A percentile compares a stretch with the other conserved stretches of the same genome.
Conservation (phyloP, 108 stramenopile species). For the Conticribra guillardii region DNA sequence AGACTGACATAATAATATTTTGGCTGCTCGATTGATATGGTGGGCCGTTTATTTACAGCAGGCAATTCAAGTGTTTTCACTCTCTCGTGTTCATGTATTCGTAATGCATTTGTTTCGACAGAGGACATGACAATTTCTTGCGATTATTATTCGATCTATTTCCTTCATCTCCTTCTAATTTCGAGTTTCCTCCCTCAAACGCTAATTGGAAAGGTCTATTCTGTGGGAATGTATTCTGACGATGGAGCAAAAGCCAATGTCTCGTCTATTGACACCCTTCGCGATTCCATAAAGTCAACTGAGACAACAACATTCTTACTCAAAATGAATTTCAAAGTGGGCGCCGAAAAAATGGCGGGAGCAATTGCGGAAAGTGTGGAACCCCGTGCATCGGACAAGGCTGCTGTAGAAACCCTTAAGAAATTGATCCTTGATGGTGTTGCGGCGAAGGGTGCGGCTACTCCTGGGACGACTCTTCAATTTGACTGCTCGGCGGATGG, state of each 20-base stretch:
- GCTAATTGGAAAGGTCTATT: constrained; percentile 75
- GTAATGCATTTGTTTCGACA: too few relatives aligned
- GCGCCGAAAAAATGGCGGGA: constrained; percentile 84
- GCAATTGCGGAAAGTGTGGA: constrained; percentile 84
- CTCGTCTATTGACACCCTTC: constrained; percentile 52
- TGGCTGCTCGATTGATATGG: too few relatives aligned
- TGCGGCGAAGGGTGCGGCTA: constrained; percentile 61
- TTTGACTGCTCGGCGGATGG: constrained; percentile 70
- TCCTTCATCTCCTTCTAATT: too few relatives aligned
- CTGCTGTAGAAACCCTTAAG: constrained; percentile 68
- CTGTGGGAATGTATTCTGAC: constrained; percentile 80
- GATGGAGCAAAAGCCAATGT: constrained; percentile 54
- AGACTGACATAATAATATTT: too few relatives aligned
- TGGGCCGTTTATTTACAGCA: too few relatives aligned
- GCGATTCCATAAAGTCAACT: constrained; percentile 55
- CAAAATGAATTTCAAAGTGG: constrained; percentile 88
- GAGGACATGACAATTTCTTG: too few relatives aligned
- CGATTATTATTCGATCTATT: too few relatives aligned
- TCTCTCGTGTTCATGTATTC: too few relatives aligned
- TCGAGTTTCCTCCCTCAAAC: too few relatives aligned
- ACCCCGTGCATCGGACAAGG: constrained; percentile 61
- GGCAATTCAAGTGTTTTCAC: too few relatives aligned
- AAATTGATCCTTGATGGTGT: constrained; percentile 73
- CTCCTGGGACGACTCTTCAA: constrained; percentile 74
- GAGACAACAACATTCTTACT: constrained; percentile 62